Base-by-base conservation (phyloP, 805 yeast species). In the Yamadazyma ubonensis region DNA sequence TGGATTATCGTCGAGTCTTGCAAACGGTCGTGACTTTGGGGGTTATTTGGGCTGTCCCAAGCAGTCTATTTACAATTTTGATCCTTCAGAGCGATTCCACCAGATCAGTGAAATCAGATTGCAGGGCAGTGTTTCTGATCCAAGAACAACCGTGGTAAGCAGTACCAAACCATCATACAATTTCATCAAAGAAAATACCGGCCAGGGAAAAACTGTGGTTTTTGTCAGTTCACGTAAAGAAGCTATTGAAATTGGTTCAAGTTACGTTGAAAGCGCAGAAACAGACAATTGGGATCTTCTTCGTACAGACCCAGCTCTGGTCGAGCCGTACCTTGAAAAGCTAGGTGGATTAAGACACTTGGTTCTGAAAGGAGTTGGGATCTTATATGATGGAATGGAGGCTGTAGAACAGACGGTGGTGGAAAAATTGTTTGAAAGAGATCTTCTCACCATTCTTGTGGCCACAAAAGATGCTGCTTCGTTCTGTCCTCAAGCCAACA, bases 31-130 rank as follows among this genome's bases (percentile, higher is more conserved):
- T 37, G 96, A 87, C 48, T 61, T 90, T 42, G 91, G 86, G 1
- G 86, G 83, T 39, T 93, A 98, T 96, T 60, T 93, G 20, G 95
- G 93, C 2, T 81, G 84, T 18, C 50, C 72, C 1, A 82, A 79
- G 51, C 65, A 60, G 15, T 70, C 78, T 35, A 70, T 81, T 5
- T 87, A 71, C 65, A 89, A 88, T 52, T 89, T 84, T 55, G 73
- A 79, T 12, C 81, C 95, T 0, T 65, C 65, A 36, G 82, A 79
- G 31, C 67, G 91, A 41, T 63, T 67, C 6, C 55, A 63, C 30
- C 79, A 85, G 3, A 50, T 87, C 10, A 77, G 74, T 40, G 71
- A 69, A 38, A 78, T 85, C 15, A 81, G 72, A 47, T 52, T 85
- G 32, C 77, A 74, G 40, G 69, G 75, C 3, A 67, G 67, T 36